Conservation (phyloP, 2,329 filamentous ascomycete genomes). For the Colletotrichum coccodes region DNA sequence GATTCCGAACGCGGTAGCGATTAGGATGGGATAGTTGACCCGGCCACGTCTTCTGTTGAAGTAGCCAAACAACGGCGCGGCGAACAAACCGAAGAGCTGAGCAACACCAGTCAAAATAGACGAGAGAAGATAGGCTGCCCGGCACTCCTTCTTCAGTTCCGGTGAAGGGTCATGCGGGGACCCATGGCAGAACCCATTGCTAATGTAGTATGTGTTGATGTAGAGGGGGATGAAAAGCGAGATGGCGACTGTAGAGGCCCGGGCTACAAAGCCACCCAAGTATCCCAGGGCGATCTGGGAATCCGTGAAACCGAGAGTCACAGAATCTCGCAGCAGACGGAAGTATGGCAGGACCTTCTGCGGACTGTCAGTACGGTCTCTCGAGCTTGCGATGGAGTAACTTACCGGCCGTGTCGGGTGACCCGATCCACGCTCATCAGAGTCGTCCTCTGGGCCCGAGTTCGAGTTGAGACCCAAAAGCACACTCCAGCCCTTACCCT, state of each 20-base stretch:
- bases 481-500: slow-evolving; percentile 76
- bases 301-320: slow-evolving; percentile 79
- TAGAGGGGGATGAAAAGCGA: slow-evolving; percentile 94
- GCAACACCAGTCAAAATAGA: slow-evolving; percentile 89
- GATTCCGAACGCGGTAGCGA: slow-evolving; percentile 78
- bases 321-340: slow-evolving; percentile 68
- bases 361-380: neutral
- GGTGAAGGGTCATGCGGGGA: slow-evolving; percentile 71
- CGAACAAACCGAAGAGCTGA: slow-evolving; percentile 85
- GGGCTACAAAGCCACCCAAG: slow-evolving; percentile 91
- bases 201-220: slow-evolving; percentile 90
- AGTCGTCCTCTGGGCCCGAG: slow-evolving; percentile 9
- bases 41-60: slow-evolving; percentile 74
- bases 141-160: slow-evolving; percentile 86
- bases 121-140: slow-evolving; percentile 87
- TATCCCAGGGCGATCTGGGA: slow-evolving; percentile 87
- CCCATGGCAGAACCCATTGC: slow-evolving; percentile 80
- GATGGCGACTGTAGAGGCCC: slow-evolving; percentile 94
- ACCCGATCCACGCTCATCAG: slow-evolving; percentile 33
- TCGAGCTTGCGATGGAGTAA: neutral
- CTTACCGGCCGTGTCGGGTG: slow-evolving; percentile 41
- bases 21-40: slow-evolving; percentile 79
- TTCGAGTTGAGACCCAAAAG: slow-evolving; percentile 55
- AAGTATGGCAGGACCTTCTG: slow-evolving; percentile 63
- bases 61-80: slow-evolving; percentile 88